Conservation (phyloP, 805 yeast species). For the Myxozyma melibiosi region DNA sequence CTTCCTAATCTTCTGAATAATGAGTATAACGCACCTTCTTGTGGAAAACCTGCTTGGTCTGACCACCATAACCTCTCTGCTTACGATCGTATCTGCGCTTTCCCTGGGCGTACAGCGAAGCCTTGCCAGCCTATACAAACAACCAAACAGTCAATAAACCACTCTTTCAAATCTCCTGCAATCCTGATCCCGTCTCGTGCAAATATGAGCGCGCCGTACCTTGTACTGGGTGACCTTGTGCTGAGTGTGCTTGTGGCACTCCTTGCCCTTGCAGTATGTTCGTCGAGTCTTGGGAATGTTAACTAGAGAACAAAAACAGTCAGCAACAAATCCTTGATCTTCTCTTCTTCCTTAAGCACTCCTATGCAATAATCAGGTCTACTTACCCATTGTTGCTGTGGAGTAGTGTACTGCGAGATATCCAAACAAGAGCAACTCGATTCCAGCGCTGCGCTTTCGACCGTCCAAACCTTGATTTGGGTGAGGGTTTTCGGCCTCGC, state of each 20-base stretch:
- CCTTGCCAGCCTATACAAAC: slow-evolving; percentile 83
- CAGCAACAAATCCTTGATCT: too few relatives aligned
- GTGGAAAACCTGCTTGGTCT: slow-evolving; percentile 99
- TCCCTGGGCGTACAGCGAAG: slow-evolving; percentile 99
- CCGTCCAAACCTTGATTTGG: too few relatives aligned
- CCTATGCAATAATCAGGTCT: too few relatives aligned
- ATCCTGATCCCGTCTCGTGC: neutral
- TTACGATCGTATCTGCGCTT: slow-evolving; percentile 99
- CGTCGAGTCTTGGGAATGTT: slow-evolving; percentile 99
- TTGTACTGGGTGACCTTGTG: slow-evolving; percentile 99
- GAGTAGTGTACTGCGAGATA: too few relatives aligned
- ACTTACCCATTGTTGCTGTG: too few relatives aligned
- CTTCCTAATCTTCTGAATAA: neutral
- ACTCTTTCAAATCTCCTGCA: neutral
- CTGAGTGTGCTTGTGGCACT: slow-evolving; percentile 99
- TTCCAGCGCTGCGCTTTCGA: too few relatives aligned
- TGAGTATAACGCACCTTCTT: slow-evolving; percentile 58
- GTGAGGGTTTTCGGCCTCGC: too few relatives aligned
- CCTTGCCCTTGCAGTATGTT: slow-evolving; percentile 99
- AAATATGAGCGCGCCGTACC: slow-evolving; percentile 30
- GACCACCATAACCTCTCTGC: slow-evolving; percentile 99
- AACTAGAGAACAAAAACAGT: slow-evolving; percentile 63
- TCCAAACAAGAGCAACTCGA: too few relatives aligned
- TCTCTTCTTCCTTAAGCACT: too few relatives aligned
- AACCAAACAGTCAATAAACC: neutral